phyloP scores from a whole-genome alignment of 2,329 filamentous ascomycete species.

The Endothia cerciana region DNA sequence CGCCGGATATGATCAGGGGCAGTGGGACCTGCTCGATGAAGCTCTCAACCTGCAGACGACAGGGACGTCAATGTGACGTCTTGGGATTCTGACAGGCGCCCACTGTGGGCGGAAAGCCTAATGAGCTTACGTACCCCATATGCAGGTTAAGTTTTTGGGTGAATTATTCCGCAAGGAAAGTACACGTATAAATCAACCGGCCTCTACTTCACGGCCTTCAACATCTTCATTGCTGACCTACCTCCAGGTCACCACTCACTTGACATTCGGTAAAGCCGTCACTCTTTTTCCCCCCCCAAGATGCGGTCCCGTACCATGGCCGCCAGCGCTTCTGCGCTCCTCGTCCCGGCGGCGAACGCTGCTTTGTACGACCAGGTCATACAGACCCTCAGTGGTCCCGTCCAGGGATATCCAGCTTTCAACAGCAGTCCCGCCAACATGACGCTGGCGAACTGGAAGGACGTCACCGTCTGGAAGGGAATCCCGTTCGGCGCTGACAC shows the following conservation, averaged over 20 bases:
- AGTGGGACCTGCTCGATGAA: neutral
- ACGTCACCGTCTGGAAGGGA: slow-evolving; percentile 54
- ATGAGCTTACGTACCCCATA: neutral
- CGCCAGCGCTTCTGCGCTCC: slow-evolving; percentile 1
- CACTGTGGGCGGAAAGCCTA: neutral
- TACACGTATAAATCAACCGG: neutral
- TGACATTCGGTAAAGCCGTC: neutral
- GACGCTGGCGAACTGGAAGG: slow-evolving; percentile 34
- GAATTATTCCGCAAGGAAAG: neutral
- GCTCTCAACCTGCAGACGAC: neutral
- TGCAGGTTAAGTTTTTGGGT: neutral
- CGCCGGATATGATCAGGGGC: slow-evolving; percentile 5
- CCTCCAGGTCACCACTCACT: neutral
- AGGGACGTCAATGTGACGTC: neutral
- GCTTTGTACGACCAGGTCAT: slow-evolving; percentile 31
- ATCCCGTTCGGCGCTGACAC: slow-evolving; percentile 52
- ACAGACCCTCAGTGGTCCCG: slow-evolving; percentile 30
- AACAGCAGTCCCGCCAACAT: slow-evolving; percentile 30
- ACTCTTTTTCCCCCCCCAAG: neutral
- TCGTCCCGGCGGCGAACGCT: slow-evolving; percentile 23
- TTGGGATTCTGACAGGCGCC: neutral
- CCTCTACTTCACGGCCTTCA: neutral
- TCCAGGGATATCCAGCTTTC: slow-evolving; percentile 32
- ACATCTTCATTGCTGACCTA: neutral
- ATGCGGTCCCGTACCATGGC: slow-evolving; percentile 12